Conservation (phyloP, 2,329 filamentous ascomycete species). For the Penicillium digitatum region DNA sequence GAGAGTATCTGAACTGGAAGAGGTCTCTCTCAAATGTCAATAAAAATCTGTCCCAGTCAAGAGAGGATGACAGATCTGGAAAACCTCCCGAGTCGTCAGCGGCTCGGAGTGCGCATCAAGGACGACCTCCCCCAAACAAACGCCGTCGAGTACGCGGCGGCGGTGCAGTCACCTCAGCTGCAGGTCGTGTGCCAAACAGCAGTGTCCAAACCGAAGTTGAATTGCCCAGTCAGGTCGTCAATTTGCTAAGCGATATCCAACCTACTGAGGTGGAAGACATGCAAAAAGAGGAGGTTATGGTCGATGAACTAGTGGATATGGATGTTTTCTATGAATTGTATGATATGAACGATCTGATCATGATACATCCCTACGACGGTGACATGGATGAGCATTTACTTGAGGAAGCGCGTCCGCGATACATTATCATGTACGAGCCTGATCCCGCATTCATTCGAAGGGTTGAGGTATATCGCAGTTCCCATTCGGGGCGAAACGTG, state of each 20-base stretch:
- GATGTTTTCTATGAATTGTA: constrained; percentile 89
- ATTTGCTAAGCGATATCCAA: constrained; percentile 75
- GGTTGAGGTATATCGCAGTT: constrained; percentile 93
- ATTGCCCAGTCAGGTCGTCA: constrained; percentile 74
- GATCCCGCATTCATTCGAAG: constrained; percentile 90
- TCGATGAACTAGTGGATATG: constrained; percentile 83
- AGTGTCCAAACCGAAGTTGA: constrained; percentile 72
- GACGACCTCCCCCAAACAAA: constrained; percentile 75
- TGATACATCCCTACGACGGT: constrained; percentile 89
- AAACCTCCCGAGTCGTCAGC: constrained; percentile 22
- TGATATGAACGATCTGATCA: constrained; percentile 81
- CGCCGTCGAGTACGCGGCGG: constrained; percentile 79
- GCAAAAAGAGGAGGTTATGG: constrained; percentile 64
- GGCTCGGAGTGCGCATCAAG: constrained; percentile 44
- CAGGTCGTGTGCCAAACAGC: constrained; percentile 66
- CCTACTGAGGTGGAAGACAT: constrained; percentile 72
- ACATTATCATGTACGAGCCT: constrained; percentile 98
- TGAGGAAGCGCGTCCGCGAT: constrained; percentile 86
- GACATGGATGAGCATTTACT: constrained; percentile 96
- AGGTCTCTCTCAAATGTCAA: constrained; percentile 82
- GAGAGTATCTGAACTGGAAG: constrained; percentile 88
- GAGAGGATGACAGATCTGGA: constrained; percentile 20
- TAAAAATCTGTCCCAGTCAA: constrained; percentile 37
- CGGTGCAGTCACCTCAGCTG: constrained; percentile 55
- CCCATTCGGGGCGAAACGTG: constrained; percentile 82